Evolutionary conservation across 2,329 filamentous ascomycete genomes (phyloP).

Genomic region (Colletotrichum sp.): DNA sequence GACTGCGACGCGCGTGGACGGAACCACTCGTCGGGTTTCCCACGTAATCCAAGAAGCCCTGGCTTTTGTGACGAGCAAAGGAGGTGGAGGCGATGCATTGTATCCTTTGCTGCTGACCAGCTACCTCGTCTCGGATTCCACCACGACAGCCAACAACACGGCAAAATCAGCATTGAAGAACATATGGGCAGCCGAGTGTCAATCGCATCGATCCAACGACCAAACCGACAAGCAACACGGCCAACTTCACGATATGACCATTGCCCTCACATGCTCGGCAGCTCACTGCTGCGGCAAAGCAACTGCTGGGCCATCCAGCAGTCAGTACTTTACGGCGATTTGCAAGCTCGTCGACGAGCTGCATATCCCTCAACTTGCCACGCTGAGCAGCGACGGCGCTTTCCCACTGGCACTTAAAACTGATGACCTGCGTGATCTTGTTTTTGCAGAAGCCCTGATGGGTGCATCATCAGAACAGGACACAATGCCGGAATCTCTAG

Average conservation of each 20-base stretch:
- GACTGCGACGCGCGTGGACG: neutral
- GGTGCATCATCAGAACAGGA: neutral
- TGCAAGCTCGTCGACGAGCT: constrained; percentile 44
- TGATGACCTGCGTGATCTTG: constrained; percentile 57
- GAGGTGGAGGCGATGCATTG: neutral
- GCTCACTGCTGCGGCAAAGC: constrained; percentile 53
- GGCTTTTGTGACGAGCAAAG: neutral
- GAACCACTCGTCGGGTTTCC: neutral
- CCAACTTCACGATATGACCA: constrained; percentile 35
- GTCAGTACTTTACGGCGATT: constrained; percentile 42
- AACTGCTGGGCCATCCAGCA: constrained; percentile 37
- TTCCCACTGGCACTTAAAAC: constrained; percentile 58
- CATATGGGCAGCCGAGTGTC: neutral
- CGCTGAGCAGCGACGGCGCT: constrained; percentile 51
- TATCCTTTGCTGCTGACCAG: constrained; percentile 11
- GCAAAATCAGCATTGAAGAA: neutral
- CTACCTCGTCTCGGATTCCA: neutral
- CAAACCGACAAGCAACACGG: neutral
- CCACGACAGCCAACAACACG: neutral
- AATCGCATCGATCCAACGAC: neutral
- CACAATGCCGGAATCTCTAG: too few species aligned
- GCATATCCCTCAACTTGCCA: constrained; percentile 34
- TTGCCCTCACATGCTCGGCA: constrained; percentile 48
- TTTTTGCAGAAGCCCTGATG: constrained; percentile 51
- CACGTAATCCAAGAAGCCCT: constrained; percentile 13